Conservation (phyloP, 306 rosid genomes). For the Castanea crenata region DNA sequence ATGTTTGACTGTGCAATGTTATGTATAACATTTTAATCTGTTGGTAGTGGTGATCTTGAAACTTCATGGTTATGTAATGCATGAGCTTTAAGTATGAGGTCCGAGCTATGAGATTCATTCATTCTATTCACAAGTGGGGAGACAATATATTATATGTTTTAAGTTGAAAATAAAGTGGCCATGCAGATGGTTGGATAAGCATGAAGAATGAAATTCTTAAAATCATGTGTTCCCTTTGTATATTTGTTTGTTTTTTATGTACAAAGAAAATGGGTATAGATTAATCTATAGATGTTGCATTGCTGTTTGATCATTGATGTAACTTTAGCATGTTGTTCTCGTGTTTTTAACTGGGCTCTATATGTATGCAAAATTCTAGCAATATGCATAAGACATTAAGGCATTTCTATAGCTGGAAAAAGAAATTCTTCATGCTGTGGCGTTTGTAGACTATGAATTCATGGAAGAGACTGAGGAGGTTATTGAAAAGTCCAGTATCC, state of each 20-base stretch:
- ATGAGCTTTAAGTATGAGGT: neutral
- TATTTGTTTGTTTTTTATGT: neutral
- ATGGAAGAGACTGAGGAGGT: slow-evolving; percentile 45
- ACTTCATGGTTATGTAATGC: neutral
- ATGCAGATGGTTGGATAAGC: neutral
- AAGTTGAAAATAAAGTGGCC: neutral
- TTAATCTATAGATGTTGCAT: neutral
- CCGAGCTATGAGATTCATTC: neutral
- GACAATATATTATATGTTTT: neutral
- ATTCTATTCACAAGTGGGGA: neutral
- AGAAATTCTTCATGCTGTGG: slow-evolving; percentile 11
- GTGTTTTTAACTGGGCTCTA: neutral
- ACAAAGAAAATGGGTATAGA: neutral
- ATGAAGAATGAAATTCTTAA: neutral
- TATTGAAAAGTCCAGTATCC: slow-evolving; percentile 39
- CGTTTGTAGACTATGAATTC: slow-evolving; percentile 32
- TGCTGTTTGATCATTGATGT: neutral
- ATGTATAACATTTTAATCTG: neutral
- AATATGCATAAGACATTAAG: slow-evolving; percentile 8
- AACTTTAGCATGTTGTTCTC: neutral
- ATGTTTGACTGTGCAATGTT: neutral
- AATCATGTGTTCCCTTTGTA: neutral
- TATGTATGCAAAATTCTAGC: neutral
- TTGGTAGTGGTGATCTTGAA: neutral
- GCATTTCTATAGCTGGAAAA: slow-evolving; percentile 18